A percentile compares a stretch with the other conserved stretches of the same genome.
Conservation (phyloP, 2,329 filamentous ascomycete species). For the Fusarium liriodendri region DNA sequence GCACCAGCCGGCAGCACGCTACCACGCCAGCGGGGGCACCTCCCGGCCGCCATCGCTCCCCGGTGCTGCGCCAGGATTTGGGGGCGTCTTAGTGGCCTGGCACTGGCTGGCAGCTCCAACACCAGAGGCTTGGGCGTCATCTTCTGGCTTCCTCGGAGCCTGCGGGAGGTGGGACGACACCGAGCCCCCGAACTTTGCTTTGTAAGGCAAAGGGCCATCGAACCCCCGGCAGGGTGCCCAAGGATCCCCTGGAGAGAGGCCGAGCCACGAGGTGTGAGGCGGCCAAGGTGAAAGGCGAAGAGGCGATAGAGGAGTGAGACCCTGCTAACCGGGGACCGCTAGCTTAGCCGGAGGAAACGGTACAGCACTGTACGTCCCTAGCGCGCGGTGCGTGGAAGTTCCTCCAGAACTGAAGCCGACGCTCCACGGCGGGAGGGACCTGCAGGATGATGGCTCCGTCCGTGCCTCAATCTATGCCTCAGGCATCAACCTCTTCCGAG, state of each 20-base stretch:
- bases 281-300: slow-evolving; percentile 23
- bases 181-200: slow-evolving; percentile 25
- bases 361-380: background rate
- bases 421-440: background rate
- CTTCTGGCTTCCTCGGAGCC: slow-evolving; percentile 15
- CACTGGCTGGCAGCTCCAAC: background rate
- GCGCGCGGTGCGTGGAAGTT: background rate
- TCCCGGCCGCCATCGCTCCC: slow-evolving; percentile 10
- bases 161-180: slow-evolving; percentile 18
- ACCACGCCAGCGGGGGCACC: background rate
- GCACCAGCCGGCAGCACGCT: background rate
- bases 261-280: slow-evolving; percentile 34
- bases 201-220: slow-evolving; percentile 20
- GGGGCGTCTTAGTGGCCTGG: slow-evolving; percentile 1
- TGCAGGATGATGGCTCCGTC: background rate
- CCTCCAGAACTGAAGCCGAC: background rate
- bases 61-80: background rate
- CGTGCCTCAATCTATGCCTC: slow-evolving; percentile 19
- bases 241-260: slow-evolving; percentile 7
- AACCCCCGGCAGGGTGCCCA: slow-evolving; percentile 3
- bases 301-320: background rate
- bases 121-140: background rate
- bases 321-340: background rate
- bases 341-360: background rate
- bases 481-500: slow-evolving; percentile 26